Percentiles rank a stretch among this genome's conserved stretches.
Conservation (phyloP, 148 eudicot species). For the Silene latifolia region DNA sequence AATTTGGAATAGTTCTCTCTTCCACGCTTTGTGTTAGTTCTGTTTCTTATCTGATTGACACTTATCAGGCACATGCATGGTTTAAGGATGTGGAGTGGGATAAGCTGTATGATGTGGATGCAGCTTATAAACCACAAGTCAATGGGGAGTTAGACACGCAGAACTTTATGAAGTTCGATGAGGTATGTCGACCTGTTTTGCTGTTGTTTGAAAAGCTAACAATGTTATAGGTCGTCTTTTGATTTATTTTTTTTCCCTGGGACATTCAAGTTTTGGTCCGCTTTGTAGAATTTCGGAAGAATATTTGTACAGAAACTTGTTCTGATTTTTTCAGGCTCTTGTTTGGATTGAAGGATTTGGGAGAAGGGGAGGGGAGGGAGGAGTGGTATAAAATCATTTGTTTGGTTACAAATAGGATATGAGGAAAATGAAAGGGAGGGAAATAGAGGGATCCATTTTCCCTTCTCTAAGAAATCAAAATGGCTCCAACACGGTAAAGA, state of each 20-base stretch:
- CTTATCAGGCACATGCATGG: slow-evolving; percentile 90
- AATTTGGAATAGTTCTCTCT: background rate
- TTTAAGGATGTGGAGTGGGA: slow-evolving; percentile 82
- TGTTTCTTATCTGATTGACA: slow-evolving; percentile 6
- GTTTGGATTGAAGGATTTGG: no score
- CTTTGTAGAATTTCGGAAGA: background rate
- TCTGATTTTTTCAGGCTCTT: background rate
- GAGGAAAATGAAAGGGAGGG: no score
- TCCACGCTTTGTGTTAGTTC: background rate
- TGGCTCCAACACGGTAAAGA: no score
- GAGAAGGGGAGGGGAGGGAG: no score
- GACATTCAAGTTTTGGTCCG: background rate
- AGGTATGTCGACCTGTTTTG: slow-evolving; percentile 40
- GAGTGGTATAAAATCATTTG: no score
- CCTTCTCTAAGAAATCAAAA: no score
- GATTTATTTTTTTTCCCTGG: no score
- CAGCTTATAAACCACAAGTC: slow-evolving; percentile 89
- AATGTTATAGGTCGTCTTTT: no score
- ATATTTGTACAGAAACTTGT: background rate
- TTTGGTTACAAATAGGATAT: no score
- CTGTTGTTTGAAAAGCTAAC: background rate
- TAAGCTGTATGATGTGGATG: slow-evolving; percentile 86
- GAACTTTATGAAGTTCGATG: slow-evolving; percentile 97
- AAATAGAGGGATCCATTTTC: no score
- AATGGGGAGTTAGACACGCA: slow-evolving; percentile 92